These are phyloP conservation scores for Penicillium sumatraense DNA, from an alignment of 2,329 filamentous ascomycete species.

Conservation along the genomic window DNA sequence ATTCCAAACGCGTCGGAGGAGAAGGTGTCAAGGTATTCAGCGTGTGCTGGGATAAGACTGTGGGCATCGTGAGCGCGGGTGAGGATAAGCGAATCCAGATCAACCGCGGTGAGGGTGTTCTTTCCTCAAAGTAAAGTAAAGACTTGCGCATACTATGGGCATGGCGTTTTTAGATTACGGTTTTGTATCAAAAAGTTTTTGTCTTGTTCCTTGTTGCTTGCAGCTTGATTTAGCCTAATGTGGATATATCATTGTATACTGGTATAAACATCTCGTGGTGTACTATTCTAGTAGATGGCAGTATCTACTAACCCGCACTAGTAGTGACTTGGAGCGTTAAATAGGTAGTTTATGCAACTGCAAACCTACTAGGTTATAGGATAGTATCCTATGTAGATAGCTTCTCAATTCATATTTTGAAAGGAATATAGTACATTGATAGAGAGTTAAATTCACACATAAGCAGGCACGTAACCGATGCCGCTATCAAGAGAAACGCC, in stretches of 20 bases:
- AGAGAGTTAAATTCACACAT: constrained; percentile 24
- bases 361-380: neutral
- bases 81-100: constrained; percentile 96
- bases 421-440: constrained; percentile 26
- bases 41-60: constrained; percentile 80
- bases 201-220: constrained; percentile 13
- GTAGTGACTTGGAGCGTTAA: too few relatives aligned
- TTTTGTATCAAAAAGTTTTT: constrained; percentile 36
- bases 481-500: constrained; percentile 30
- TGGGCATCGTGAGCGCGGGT: constrained; percentile 88
- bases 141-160: constrained; percentile 34
- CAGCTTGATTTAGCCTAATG: constrained; percentile 9
- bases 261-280: too few relatives aligned
- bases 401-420: constrained; percentile 13
- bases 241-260: too few relatives aligned
- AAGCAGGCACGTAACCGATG: constrained; percentile 13
- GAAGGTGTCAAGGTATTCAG: constrained; percentile 90
- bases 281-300: too few relatives aligned
- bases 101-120: constrained; percentile 67
- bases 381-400: too few relatives aligned
- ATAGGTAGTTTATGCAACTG: too few relatives aligned
- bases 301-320: too few relatives aligned
- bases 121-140: constrained; percentile 36
- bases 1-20: constrained; percentile 65
- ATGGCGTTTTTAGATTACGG: constrained; percentile 36